Evolutionary conservation across 192 early-diverging fungal genomes (phyloP).

Genomic region (Backusella morwellensis): DNA sequence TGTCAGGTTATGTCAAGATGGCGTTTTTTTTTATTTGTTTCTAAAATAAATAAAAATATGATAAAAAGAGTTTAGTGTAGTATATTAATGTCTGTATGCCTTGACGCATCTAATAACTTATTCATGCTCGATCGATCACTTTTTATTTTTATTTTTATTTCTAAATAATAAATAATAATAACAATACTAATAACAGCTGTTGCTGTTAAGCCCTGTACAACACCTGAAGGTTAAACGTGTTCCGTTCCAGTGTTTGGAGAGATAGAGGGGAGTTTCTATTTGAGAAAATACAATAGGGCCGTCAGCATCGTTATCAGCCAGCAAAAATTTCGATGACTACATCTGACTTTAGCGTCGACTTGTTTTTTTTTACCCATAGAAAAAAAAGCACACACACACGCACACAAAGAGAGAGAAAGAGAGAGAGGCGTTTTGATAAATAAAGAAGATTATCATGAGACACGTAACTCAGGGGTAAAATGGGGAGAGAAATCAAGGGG

Average conservation of each 20-base stretch:
- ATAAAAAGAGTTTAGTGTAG: not conserved
- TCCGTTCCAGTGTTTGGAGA: not conserved
- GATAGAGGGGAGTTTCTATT: not conserved
- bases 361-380: not conserved
- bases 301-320: not conserved
- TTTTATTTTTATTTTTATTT: not conserved
- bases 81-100: not conserved
- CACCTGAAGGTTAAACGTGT: not conserved
- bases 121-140: not conserved
- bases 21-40: not conserved
- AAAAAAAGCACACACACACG: not conserved
- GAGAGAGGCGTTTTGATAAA: not conserved
- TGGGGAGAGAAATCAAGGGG: not conserved
- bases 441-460: not conserved
- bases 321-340: not conserved
- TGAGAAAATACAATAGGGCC: not conserved
- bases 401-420: not conserved
- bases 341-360: not conserved
- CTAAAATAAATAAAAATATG: not conserved
- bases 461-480: not conserved
- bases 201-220: not conserved
- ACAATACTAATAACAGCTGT: not conserved
- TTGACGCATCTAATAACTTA: not conserved
- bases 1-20: not conserved
- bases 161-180: not conserved